A percentile compares a stretch with the other conserved stretches of the same genome.
phyloP scores from a whole-genome alignment of 2,329 filamentous ascomycete genomes.

The Claviceps sp. region DNA sequence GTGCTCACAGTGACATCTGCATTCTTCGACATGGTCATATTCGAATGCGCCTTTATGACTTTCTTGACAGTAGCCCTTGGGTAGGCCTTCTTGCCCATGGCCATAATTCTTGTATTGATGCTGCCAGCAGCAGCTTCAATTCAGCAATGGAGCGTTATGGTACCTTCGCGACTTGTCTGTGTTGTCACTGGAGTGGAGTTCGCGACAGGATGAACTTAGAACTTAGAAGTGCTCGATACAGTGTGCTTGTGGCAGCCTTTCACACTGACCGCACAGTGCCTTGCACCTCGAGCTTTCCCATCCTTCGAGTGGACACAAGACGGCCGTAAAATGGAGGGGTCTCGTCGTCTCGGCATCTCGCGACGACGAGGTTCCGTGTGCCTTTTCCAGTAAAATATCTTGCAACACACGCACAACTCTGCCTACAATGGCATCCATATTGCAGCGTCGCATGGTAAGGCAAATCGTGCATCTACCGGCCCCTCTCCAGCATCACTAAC shows the following conservation, averaged over 20 bases:
- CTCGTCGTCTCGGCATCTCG: background rate
- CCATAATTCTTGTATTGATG: slow-evolving; percentile 12
- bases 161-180: background rate
- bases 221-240: background rate
- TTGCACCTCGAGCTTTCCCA: background rate
- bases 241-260: background rate
- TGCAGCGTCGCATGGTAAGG: slow-evolving; percentile 48
- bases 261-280: background rate
- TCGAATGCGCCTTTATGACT: slow-evolving; percentile 79
- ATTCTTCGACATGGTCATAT: slow-evolving; percentile 69
- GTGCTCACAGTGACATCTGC: slow-evolving; percentile 62
- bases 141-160: background rate
- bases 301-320: background rate
- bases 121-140: background rate
- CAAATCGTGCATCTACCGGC: no score
- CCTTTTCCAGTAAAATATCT: background rate
- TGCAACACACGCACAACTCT: background rate
- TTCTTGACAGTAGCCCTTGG: slow-evolving; percentile 76
- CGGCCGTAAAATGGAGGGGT: background rate
- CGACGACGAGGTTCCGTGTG: background rate
- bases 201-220: no score
- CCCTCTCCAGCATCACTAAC: slow-evolving; percentile 6
- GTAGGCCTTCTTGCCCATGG: slow-evolving; percentile 56
- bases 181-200: background rate
- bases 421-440: slow-evolving; percentile 27